Conservation (phyloP, 2,329 filamentous ascomycete genomes). For the Teratosphaeria viscida region DNA sequence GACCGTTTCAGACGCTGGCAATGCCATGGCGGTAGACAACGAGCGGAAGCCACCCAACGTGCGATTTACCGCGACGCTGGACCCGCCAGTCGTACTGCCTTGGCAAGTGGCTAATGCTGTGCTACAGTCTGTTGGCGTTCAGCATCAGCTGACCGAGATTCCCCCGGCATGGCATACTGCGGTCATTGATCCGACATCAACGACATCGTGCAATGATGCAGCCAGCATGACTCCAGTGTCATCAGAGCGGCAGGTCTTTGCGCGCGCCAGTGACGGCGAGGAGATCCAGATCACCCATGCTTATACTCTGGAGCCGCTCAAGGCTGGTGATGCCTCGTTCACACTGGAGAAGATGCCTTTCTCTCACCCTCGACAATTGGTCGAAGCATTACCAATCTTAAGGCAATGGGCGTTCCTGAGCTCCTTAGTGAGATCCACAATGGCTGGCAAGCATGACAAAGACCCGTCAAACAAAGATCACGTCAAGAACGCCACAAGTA, state of each 20-base stretch:
- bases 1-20: conserved; percentile 26
- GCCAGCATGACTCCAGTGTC: background rate
- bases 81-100: conserved; percentile 63
- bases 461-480: background rate
- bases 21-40: conserved; percentile 46
- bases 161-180: conserved; percentile 11
- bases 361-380: conserved; percentile 64
- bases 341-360: conserved; percentile 61
- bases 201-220: conserved; percentile 2
- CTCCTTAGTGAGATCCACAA: conserved; percentile 43
- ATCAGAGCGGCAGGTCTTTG: conserved; percentile 4
- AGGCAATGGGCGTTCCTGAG: conserved; percentile 66
- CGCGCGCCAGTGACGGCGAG: conserved; percentile 3
- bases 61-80: conserved; percentile 63
- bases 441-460: conserved; percentile 1
- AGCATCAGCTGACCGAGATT: conserved; percentile 31
- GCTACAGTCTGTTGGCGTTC: conserved; percentile 47
- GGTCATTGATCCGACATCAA: conserved; percentile 8
- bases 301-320: conserved; percentile 59
- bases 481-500: background rate
- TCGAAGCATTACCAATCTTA: conserved; percentile 61
- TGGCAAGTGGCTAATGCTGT: conserved; percentile 53
- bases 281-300: conserved; percentile 27
- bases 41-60: conserved; percentile 53
- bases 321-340: conserved; percentile 57